Base-by-base conservation (phyloP, 208 protist species). In the Trypanosoma brucei region DNA sequence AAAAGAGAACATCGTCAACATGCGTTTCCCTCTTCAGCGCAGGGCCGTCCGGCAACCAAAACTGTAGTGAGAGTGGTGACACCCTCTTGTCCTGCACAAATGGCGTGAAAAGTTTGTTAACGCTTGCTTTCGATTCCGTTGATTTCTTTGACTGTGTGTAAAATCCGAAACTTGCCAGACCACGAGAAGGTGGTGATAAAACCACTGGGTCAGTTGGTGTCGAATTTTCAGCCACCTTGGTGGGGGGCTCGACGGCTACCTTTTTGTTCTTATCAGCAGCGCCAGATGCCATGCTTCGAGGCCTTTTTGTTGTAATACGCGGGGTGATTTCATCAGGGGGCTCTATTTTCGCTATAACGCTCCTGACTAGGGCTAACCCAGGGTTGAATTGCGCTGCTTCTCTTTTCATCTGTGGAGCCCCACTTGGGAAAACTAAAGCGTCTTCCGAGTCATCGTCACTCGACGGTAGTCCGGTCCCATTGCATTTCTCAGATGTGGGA, bases 31-130 rank as follows among this genome's bases (percentile, higher is more conserved):
- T 46, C 42, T 11, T 22, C 22, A 22, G 22, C 22, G 22, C 22
- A 14, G 8, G 9, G 8, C 44, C 8, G 44, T 48, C 9, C 44
- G 8, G 44, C 44, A n/a, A 8, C 86, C 88, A 94, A 66, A 91
- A 81, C 39, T 76, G 78, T 42, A 94, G 62, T 6, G 78, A 69
- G 11, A 45, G 30, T 1, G 88, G 88, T 30, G 84, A 81, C 5
- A 91, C 49, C 0, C 88, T 83, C 49, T 84, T 88, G 66, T 94
- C 83, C 31, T 80, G 88, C 36, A 94, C 79, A 75, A 94, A 94
- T 4, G 65, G 22, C 1, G 81, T 75, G 66, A 94, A 92, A 4
- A 94, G 62, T 36, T 62, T 81, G 35, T 82, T 83, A 34, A 71
- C 88, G 40, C 80, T 68, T 33, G 68, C 14, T 11, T n/a, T 37